Conservation (phyloP, 345 rosid species). For the Excoecaria agallocha region DNA sequence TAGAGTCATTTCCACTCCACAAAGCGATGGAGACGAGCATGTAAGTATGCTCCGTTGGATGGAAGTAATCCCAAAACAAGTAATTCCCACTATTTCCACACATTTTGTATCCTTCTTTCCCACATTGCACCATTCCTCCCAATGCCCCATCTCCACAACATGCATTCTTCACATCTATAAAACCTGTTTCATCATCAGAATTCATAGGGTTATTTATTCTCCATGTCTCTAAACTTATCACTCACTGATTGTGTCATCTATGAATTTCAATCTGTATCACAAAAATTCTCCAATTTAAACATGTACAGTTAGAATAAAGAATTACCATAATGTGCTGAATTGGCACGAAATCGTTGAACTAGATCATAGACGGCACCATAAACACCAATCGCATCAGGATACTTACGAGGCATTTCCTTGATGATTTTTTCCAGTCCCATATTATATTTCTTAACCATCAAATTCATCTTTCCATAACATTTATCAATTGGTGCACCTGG, state of each 20-base stretch:
- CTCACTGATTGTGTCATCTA: too few species aligned
- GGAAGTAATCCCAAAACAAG: constrained; percentile 67
- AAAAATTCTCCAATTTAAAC: too few species aligned
- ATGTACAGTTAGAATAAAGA: not conserved
- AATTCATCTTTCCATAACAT: constrained; percentile 54
- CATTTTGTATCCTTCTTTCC: constrained; percentile 50
- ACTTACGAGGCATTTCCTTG: constrained; percentile 28
- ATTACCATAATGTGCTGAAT: constrained; percentile 52
- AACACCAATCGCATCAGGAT: constrained; percentile 43
- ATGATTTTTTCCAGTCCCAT: constrained; percentile 45
- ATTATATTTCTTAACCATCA: constrained; percentile 53
- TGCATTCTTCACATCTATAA: constrained; percentile 40
- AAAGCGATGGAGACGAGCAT: constrained; percentile 51
- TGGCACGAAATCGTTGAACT: constrained; percentile 42
- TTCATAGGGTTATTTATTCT: not conserved
- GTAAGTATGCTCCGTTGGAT: constrained; percentile 54
- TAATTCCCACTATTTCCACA: constrained; percentile 40
- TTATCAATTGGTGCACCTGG: constrained; percentile 39
- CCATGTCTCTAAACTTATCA: not conserved
- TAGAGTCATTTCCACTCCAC: constrained; percentile 42
- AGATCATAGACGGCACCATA: constrained; percentile 49
- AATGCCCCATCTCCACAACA: constrained; percentile 56
- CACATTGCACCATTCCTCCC: constrained; percentile 51
- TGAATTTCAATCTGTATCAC: too few species aligned
- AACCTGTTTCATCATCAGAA: constrained; percentile 30